Evolutionary conservation across 148 eudicot species (phyloP), one percentile per base, ranked within the genome.

Genomic region (Diospyros kaki): DNA sequence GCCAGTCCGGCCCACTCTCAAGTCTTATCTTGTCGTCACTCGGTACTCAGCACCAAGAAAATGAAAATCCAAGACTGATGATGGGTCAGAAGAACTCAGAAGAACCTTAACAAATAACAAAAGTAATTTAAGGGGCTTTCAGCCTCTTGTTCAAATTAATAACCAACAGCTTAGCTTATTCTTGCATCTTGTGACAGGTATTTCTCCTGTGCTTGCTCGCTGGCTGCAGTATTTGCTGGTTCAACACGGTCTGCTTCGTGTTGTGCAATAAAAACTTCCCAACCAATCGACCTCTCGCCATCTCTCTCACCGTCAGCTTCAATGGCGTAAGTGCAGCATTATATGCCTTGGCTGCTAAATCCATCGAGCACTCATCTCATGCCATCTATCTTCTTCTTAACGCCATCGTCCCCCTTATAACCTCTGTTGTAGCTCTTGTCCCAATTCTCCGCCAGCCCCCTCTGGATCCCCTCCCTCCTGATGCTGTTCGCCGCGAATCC

Each of bases 181-280:
- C 52, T 6, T 73, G 44, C 50, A 61, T n/a, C 28, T 11, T 46
- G 52, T 77, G 74, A 54, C 96, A 89, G 94, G 92, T 93, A 46
- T 91, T 91, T 69, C 66, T 87, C n/a, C 86, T 89, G 18, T 93
- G 91, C 86, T 82, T 91, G 66, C 67, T 93, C 70, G 88, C 94
- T 60, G 96, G 98, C 28, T 85, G 91, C 80, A 93, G 98, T 89
- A 93, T 93, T 69, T 86, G 90, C 81, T 93, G 98, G 98, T 93
- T 93, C 86, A 91, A 91, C 84, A 91, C 98, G 3, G 96, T 91
- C 46, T 93, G 96, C 67, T 93, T 91, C 66, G 85, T 89, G 38
- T 91, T 93, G 69, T 93, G 98, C 83, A 84, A 84, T 64, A 84
- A 74, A 56, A 93, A 89, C 76, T 93, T 93, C 84, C 87, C 86